Base-by-base conservation (phyloP, 441 rosid species). In the Dalechampia spathulata region DNA sequence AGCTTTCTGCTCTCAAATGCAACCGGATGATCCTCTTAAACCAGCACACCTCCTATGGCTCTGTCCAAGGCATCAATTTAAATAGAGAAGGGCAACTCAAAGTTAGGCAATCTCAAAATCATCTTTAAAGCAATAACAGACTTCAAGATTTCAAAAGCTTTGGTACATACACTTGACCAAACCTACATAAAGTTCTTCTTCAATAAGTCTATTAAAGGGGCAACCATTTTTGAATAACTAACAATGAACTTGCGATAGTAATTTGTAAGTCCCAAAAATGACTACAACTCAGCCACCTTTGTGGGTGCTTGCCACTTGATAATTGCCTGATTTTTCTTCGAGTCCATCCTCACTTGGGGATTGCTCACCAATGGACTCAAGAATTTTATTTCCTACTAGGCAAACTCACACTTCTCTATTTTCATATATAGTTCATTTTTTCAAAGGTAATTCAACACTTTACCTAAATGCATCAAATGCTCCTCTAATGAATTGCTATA, bases 381-480 rank as follows among this genome's bases (percentile, higher is more conserved):
- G 42, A 55, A 9, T 6, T 0, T 55, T 3, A 41, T 9, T 17
- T 26, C 0, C 2, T 1, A 0, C 8, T 9, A 6, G 2, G 12
- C 11, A 55, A 55, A 55, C 4, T 55, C 49, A 26, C 7, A 27
- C 1, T 41, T 27, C 6, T 14, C 59, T 4, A 10, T 8, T n/a
- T 55, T 55, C 4, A 55, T 3, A 13, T 21, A 6, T 0, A 39
- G 11, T 10, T 39, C 6, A 8, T 14, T 0, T 8, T n/a, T 5
- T 1, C 6, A 0, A 0, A 40, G 9, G 0, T 4, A 8, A 5
- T 0, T 0, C 0, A 39, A 13, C 36, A 39, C 47, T 2, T 1
- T 0, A 3, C 14, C 1, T 0, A 39, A 39, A 26, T 54, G 9
- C 17, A 0, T 1, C 37, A 49, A n/a, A 4, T 27, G 37, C 1